Evolutionary conservation across 371 early-diverging fungal species (phyloP).

Genomic region (Mucor piriformis): DNA sequence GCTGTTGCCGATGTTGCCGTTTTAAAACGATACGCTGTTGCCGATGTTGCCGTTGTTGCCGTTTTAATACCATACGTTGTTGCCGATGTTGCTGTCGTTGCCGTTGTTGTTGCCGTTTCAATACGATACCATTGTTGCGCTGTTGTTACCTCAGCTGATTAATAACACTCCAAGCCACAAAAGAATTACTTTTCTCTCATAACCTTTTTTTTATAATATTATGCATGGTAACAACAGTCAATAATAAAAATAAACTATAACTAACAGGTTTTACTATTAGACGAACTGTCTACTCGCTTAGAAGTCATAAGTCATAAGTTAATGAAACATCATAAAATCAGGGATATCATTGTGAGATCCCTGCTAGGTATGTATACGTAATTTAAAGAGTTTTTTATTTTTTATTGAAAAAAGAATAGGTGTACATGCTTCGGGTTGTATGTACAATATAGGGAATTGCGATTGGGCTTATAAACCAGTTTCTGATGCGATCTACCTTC

Average conservation of each 20-base stretch:
- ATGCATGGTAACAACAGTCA: background rate
- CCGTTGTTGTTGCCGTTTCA: too few species aligned
- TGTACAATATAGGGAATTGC: background rate
- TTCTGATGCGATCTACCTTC: conserved; percentile 11
- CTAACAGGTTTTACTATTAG: conserved; percentile 1
- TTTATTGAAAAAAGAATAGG: background rate
- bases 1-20: too few species aligned
- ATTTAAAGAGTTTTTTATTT: background rate
- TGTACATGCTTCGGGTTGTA: background rate
- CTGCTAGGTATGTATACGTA: conserved; percentile 2
- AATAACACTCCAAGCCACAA: background rate
- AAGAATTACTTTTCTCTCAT: background rate
- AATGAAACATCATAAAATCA: conserved; percentile 1
- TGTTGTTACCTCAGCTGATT: too few species aligned
- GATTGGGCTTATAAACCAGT: conserved; percentile 6
- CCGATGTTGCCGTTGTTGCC: too few species aligned
- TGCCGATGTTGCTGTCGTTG: too few species aligned
- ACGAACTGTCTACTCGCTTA: background rate
- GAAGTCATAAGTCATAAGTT: conserved; percentile 1
- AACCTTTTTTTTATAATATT: background rate
- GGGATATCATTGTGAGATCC: conserved; percentile 2
- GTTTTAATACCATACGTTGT: too few species aligned
- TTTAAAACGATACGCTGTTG: too few species aligned
- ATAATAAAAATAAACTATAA: conserved; percentile 2
- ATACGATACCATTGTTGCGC: too few species aligned